These are phyloP conservation scores for Rhizophagus sp. DNA, from an alignment of 192 early-diverging fungal genomes.

Conservation along the genomic window DNA sequence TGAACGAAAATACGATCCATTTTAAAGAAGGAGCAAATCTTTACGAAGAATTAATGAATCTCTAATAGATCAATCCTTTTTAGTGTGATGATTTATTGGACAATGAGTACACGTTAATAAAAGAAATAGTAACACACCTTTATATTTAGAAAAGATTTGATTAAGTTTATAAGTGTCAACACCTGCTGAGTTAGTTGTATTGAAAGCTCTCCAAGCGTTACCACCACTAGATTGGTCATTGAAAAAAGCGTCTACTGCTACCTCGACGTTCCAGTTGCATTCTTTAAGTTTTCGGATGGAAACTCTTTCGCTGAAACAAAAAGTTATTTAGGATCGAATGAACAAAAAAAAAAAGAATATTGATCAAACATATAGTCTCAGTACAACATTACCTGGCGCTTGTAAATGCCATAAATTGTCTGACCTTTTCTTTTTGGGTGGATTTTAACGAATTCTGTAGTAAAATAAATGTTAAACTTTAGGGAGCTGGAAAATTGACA, in stretches of 20 bases:
- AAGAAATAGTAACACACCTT: constrained; percentile 51
- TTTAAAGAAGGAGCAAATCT: not conserved
- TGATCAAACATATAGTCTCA: not conserved
- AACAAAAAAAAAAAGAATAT: not conserved
- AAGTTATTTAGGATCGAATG: not conserved
- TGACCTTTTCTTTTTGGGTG: constrained; percentile 44
- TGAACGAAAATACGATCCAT: not conserved
- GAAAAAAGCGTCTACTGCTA: constrained; percentile 66
- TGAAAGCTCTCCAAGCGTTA: constrained; percentile 22
- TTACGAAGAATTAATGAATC: not conserved
- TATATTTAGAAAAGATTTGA: constrained; percentile 71
- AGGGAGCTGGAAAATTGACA: not conserved
- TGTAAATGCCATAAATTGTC: constrained; percentile 48
- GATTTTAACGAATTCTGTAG: constrained; percentile 37
- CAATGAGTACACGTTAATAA: not conserved
- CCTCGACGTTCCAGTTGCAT: constrained; percentile 67
- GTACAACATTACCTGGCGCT: constrained; percentile 37
- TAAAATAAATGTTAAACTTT: not conserved
- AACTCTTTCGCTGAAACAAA: constrained; percentile 49
- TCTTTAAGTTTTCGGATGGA: constrained; percentile 56
- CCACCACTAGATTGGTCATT: constrained; percentile 33
- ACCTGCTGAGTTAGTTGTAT: constrained; percentile 14
- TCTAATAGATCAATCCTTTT: not conserved
- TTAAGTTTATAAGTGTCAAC: constrained; percentile 47
- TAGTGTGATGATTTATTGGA: not conserved